These are phyloP conservation scores for Pholiota molesta DNA, from an alignment of 768 basidiomycete genomes.

Conservation along the genomic window DNA sequence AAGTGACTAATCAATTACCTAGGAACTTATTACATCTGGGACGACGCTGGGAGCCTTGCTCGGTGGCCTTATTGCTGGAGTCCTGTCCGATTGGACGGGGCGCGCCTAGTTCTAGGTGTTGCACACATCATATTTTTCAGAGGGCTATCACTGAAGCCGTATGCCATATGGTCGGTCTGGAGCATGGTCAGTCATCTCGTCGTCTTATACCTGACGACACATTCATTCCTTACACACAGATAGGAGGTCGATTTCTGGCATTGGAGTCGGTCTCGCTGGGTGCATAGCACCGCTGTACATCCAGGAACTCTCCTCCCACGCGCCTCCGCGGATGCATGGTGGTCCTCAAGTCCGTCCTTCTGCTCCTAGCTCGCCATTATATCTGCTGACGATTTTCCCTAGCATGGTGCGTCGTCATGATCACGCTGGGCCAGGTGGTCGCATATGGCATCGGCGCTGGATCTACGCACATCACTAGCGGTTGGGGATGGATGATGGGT, in stretches of 20 bases:
- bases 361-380: too few relatives aligned
- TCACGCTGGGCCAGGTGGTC: conserved; percentile 80
- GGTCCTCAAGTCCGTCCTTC: conserved; percentile 57
- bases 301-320: conserved; percentile 80
- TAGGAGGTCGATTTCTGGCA: conserved; percentile 71
- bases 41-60: conserved; percentile 79
- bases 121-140: conserved; percentile 76
- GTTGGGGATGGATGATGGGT: conserved; percentile 89
- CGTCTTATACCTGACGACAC: not conserved
- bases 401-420: conserved; percentile 76
- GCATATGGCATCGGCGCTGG: conserved; percentile 76
- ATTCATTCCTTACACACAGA: conserved; percentile 34
- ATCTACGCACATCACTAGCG: conserved; percentile 56
- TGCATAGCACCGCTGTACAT: conserved; percentile 85
- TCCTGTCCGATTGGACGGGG: conserved; percentile 73
- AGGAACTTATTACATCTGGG: conserved; percentile 82
- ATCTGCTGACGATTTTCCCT: not conserved
- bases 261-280: conserved; percentile 75
- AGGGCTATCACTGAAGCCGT: conserved; percentile 72
- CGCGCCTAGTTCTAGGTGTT: conserved; percentile 64
- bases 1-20: not conserved
- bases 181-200: conserved; percentile 54
- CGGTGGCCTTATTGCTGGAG: conserved; percentile 72
- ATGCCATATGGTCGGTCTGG: conserved; percentile 68
- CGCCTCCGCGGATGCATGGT: conserved; percentile 77